Conservation (phyloP, 179 eudicot species). For the Heliamphora pulchella region DNA sequence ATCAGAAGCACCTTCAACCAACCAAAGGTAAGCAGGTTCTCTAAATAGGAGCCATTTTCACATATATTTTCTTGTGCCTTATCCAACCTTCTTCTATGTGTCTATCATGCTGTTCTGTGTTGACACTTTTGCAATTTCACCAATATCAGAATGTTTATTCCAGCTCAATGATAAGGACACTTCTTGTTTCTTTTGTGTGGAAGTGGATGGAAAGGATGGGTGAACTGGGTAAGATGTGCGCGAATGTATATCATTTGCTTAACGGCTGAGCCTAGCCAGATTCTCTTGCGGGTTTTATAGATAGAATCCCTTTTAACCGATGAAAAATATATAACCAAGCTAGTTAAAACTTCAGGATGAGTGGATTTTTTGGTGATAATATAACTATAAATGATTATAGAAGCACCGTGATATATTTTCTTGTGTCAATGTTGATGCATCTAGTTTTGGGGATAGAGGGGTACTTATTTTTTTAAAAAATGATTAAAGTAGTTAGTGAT, state of each 20-base stretch:
- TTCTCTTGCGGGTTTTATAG: neutral
- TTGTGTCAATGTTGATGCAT: neutral
- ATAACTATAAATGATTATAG: neutral
- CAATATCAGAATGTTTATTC: neutral
- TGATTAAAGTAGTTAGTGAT: neutral
- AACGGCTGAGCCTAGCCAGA: neutral
- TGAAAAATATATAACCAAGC: neutral
- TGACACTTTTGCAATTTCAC: too few relatives aligned
- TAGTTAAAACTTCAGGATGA: neutral
- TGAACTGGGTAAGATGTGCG: neutral
- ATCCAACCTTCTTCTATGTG: neutral
- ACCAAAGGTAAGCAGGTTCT: constrained; percentile 35
- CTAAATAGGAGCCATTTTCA: neutral
- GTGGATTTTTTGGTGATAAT: neutral
- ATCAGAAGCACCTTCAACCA: constrained; percentile 20
- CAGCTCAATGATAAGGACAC: neutral
- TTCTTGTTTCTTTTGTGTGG: neutral
- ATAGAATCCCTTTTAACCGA: neutral
- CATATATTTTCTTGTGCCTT: neutral
- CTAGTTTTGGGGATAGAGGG: neutral
- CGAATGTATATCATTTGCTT: neutral
- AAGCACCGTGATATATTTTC: neutral
- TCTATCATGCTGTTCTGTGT: neutral
- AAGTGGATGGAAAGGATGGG: neutral
- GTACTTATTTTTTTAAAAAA: neutral